Conservation (phyloP, 768 basidiomycete genomes). For the Saitozyma podzolica region DNA sequence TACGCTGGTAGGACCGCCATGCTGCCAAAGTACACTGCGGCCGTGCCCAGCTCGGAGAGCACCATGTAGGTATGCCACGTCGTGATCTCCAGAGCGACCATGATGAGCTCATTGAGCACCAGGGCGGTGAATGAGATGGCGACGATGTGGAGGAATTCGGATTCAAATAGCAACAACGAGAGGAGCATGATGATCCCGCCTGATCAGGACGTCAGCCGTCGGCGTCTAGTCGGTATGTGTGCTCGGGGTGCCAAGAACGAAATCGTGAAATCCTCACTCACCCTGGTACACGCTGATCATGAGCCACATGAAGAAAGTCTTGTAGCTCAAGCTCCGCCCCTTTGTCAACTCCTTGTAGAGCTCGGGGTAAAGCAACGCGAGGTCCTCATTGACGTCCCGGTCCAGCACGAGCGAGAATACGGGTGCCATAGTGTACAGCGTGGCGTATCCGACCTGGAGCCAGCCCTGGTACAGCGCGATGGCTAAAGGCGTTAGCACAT, state of each 20-base stretch:
- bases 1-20: conserved; percentile 94
- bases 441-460: conserved; percentile 95
- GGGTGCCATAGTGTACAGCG: conserved; percentile 96
- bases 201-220: conserved; percentile 42
- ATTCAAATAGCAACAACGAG: conserved; percentile 93
- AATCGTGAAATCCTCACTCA: conserved; percentile 35
- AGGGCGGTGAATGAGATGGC: conserved; percentile 97
- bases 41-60: conserved; percentile 81
- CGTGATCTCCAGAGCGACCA: conserved; percentile 97
- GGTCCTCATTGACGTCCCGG: conserved; percentile 89
- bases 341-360: conserved; percentile 97
- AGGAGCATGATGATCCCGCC: conserved; percentile 99
- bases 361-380: conserved; percentile 93
- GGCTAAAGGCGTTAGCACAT: conserved; percentile 57
- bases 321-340: conserved; percentile 90
- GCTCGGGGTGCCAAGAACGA: background rate
- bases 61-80: conserved; percentile 99
- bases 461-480: conserved; percentile 98
- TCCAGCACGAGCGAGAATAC: conserved; percentile 97
- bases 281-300: conserved; percentile 99
- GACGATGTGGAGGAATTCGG: conserved; percentile 95
- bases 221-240: too few species aligned
- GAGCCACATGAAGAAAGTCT: conserved; percentile 97
- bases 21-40: conserved; percentile 82
- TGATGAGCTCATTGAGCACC: conserved; percentile 94